These are phyloP conservation scores for Raffaelea ambrosiae DNA, from an alignment of 2,329 filamentous ascomycete species.

Conservation along the genomic window DNA sequence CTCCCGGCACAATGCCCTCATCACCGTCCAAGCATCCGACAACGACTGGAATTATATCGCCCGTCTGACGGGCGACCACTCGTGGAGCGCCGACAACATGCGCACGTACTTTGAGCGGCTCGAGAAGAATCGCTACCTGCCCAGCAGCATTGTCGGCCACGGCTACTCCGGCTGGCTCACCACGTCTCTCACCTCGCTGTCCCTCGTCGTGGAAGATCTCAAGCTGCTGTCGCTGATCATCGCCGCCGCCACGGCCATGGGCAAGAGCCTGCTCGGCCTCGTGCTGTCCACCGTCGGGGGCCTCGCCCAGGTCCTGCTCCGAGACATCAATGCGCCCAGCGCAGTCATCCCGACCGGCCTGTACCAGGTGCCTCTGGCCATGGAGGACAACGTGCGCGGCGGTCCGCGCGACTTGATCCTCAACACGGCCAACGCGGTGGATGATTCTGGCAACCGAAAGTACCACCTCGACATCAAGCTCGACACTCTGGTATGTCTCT, in stretches of 20 bases:
- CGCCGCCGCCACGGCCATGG: conserved; percentile 18
- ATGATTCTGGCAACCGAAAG: conserved; percentile 31
- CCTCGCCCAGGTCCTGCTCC: conserved; percentile 48
- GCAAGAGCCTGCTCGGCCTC: conserved; percentile 29
- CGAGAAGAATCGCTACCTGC: conserved; percentile 45
- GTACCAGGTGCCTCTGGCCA: conserved; percentile 4
- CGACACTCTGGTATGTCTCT: conserved; percentile 25
- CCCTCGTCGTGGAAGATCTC: conserved; percentile 22
- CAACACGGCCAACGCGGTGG: conserved; percentile 17
- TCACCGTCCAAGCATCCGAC: conserved; percentile 28
- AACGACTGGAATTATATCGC: conserved; percentile 33
- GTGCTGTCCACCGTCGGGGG: conserved; percentile 44
- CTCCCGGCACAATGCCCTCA: conserved; percentile 26
- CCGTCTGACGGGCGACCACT: conserved; percentile 30
- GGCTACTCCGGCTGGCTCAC: conserved; percentile 45
- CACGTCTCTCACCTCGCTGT: conserved; percentile 17
- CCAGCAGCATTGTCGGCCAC: conserved; percentile 27
- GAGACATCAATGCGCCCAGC: conserved; percentile 32
- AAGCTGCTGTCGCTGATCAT: conserved; percentile 20
- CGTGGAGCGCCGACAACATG: conserved; percentile 45
- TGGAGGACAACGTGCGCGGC: conserved; percentile 1
- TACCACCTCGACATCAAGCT: conserved; percentile 32
- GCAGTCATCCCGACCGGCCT: background rate
- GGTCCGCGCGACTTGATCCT: conserved; percentile 47
- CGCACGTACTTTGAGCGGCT: conserved; percentile 44